Evolutionary conservation across 805 yeast species (phyloP), one percentile per base, ranked within the genome.

Genomic region (Kluyveromyces starmeri): DNA sequence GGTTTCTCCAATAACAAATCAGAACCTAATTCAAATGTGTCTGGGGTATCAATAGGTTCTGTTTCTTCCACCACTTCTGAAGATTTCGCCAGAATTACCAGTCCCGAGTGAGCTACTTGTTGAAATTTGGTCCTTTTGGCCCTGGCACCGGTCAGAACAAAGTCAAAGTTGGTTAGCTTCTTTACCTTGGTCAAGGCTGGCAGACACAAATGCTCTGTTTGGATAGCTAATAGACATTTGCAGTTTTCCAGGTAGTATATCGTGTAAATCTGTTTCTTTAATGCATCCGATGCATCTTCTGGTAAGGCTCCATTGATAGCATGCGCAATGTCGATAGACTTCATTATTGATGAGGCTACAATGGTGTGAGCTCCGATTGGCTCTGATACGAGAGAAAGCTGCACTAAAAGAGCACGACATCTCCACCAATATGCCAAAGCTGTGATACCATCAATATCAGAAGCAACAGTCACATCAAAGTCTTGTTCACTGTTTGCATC

Each of bases 91-190:
- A 89, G 59, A 17, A 85, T 72, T 11, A 88, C 70, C 40, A 89
- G 68, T 25, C 84, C 75, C 1, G 95, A 71, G 17, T 79, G 71
- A n/a, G 78, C 73, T 21, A 65, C 68, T 31, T 68, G 68, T 59
- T 89, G 97, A 54, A 65, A 83, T 55, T 83, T 83, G 4, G 97
- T 89, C 51, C 92, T 68, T 52, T 77, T 80, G 7, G 95, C 96
- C 46, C 77, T 77, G 37, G 92, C 83, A 45, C 97, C 97, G 1
- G 96, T 82, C 29, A 89, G 60, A 1, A 78, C 71, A 43, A 78
- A 71, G 32, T 71, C 62, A 30, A 85, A 66, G 1, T 73, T 70
- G 0, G 86, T 74, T 8, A 79, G 51, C 10, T 70, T 67, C 28
- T 73, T 70, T 2, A 78, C 83, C 41, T 68, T 69, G 2, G 62